Evolutionary conservation across 257 asterid genomes (phyloP).

Genomic region (Solanum virginianum): DNA sequence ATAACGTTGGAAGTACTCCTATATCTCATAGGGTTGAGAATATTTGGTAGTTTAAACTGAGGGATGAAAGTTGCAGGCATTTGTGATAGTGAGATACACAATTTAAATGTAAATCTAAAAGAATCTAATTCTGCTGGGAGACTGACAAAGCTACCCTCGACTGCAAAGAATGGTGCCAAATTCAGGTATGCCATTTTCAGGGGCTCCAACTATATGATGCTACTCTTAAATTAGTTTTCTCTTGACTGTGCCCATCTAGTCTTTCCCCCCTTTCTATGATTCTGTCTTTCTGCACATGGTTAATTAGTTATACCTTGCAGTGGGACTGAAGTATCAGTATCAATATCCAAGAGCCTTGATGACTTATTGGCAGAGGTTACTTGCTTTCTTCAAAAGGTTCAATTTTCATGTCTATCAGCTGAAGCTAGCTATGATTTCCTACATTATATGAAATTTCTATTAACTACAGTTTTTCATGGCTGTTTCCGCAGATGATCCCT

Average conservation of each 20-base stretch:
- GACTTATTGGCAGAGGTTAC: constrained; percentile 29
- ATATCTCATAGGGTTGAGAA: neutral
- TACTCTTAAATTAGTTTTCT: neutral
- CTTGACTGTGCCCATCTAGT: neutral
- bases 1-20: neutral
- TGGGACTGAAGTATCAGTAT: constrained; percentile 70
- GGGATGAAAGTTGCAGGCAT: constrained; percentile 34
- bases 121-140: constrained; percentile 35
- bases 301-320: constrained; percentile 13
- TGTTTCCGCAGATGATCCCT: constrained; percentile 10
- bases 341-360: constrained; percentile 27
- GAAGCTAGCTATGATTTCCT: neutral
- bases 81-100: constrained; percentile 51
- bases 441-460: neutral
- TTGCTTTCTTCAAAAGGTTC: constrained; percentile 51
- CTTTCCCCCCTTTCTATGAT: neutral
- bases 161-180: constrained; percentile 47
- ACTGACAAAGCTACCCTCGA: constrained; percentile 44
- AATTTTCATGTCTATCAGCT: constrained; percentile 10
- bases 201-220: neutral
- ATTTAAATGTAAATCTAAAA: constrained; percentile 36
- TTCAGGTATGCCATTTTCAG: constrained; percentile 49
- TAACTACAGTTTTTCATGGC: constrained; percentile 2
- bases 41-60: neutral
- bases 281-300: neutral